Evolutionary conservation across 768 basidiomycete genomes (phyloP).

Genomic region (Thelephora ganbajun): DNA sequence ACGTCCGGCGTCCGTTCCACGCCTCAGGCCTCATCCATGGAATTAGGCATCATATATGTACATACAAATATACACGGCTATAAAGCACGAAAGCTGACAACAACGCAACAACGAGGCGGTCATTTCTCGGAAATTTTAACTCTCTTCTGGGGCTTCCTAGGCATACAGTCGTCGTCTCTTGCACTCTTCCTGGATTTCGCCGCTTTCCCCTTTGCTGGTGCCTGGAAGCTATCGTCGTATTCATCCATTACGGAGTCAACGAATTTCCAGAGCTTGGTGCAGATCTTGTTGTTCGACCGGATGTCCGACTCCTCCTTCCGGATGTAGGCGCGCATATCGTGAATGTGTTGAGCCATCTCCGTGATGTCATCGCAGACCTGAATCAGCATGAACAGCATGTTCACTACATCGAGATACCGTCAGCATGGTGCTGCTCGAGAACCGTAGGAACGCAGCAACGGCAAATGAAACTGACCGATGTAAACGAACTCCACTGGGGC

Average conservation of each 20-base stretch:
- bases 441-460: neutral
- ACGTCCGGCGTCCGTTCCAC: no score
- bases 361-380: conserved; percentile 23
- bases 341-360: conserved; percentile 40
- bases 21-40: no score
- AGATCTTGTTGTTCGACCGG: conserved; percentile 43
- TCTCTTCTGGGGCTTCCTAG: no score
- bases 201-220: neutral
- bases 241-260: conserved; percentile 26
- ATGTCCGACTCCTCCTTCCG: conserved; percentile 48
- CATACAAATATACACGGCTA: no score
- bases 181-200: no score
- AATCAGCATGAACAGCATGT: conserved; percentile 43
- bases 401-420: conserved; percentile 21
- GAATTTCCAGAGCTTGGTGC: conserved; percentile 43
- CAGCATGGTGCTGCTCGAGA: neutral
- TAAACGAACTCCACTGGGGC: conserved; percentile 73
- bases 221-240: conserved; percentile 7
- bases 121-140: no score
- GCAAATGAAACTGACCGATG: conserved; percentile 37
- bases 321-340: conserved; percentile 40
- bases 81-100: no score
- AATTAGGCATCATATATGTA: no score
- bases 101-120: no score
- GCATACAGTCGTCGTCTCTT: no score